These are phyloP conservation scores for Podila epigama DNA, from an alignment of 192 early-diverging fungal species.

Conservation along the genomic window DNA sequence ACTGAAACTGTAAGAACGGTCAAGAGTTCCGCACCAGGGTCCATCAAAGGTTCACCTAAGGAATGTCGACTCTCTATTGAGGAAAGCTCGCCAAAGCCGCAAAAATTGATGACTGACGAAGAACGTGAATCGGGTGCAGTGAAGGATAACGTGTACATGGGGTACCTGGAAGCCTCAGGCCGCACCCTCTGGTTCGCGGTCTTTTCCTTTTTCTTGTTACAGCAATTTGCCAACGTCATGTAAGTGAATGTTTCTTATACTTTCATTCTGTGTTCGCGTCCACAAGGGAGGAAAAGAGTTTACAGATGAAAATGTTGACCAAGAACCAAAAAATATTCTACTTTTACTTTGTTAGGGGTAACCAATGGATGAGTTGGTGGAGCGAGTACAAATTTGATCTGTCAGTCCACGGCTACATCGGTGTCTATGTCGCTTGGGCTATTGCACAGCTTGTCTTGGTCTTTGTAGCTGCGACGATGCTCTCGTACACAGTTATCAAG, in stretches of 20 bases:
- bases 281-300: too few species aligned
- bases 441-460: background rate
- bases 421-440: constrained; percentile 11
- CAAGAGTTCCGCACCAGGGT: background rate
- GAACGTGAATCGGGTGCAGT: constrained; percentile 77
- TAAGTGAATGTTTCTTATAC: constrained; percentile 67
- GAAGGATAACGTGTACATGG: constrained; percentile 56
- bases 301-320: too few species aligned
- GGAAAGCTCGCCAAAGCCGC: constrained; percentile 77
- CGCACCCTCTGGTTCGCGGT: background rate
- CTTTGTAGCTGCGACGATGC: background rate
- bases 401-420: background rate
- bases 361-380: constrained; percentile 10
- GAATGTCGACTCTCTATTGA: constrained; percentile 42
- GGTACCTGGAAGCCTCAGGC: constrained; percentile 61
- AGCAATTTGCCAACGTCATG: constrained; percentile 1
- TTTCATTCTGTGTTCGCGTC: too few species aligned
- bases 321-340: too few species aligned
- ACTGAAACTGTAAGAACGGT: constrained; percentile 67
- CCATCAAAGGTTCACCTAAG: background rate
- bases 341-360: too few species aligned
- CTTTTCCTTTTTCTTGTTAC: background rate
- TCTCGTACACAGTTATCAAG: constrained; percentile 1
- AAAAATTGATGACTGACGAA: constrained; percentile 76
- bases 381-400: background rate